A percentile compares a stretch with the other conserved stretches of the same genome.
phyloP scores from a whole-genome alignment of 371 early-diverging fungal species.

The Lichtheimia ramosa region DNA sequence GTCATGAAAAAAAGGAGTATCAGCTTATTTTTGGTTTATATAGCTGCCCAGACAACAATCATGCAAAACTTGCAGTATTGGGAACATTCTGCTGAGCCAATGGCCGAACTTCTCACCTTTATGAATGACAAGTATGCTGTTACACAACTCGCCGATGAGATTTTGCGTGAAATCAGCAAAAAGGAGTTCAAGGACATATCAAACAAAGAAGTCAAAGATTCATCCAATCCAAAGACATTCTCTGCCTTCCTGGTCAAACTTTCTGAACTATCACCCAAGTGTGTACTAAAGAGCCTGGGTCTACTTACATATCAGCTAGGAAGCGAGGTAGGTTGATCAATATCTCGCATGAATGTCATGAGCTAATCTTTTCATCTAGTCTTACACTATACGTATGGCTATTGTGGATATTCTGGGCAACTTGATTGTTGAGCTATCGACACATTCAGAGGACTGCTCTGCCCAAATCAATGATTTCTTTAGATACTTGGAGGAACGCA shows the following conservation, averaged over 20 bases:
- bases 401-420: slow-evolving; percentile 87
- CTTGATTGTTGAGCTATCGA: slow-evolving; percentile 70
- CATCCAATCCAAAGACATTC: slow-evolving; percentile 80
- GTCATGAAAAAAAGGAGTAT: background rate
- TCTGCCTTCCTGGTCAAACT: slow-evolving; percentile 79
- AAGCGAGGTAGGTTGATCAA: slow-evolving; percentile 65
- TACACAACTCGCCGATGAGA: slow-evolving; percentile 76
- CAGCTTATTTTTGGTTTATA: background rate
- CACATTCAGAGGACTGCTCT: slow-evolving; percentile 58
- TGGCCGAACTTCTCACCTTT: slow-evolving; percentile 83
- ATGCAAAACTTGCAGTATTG: slow-evolving; percentile 89
- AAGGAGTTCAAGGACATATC: slow-evolving; percentile 60
- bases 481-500: slow-evolving; percentile 88
- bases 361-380: slow-evolving; percentile 38
- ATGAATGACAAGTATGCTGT: slow-evolving; percentile 67
- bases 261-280: slow-evolving; percentile 80
- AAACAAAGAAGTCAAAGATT: slow-evolving; percentile 62
- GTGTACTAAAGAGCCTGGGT: slow-evolving; percentile 84
- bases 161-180: slow-evolving; percentile 70
- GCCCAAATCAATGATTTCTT: slow-evolving; percentile 72
- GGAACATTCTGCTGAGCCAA: slow-evolving; percentile 89
- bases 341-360: background rate
- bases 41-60: slow-evolving; percentile 80
- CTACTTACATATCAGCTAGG: slow-evolving; percentile 82
- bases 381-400: slow-evolving; percentile 80